Base-by-base conservation (phyloP, 768 basidiomycete genomes). In the Collybiopsis confluens region DNA sequence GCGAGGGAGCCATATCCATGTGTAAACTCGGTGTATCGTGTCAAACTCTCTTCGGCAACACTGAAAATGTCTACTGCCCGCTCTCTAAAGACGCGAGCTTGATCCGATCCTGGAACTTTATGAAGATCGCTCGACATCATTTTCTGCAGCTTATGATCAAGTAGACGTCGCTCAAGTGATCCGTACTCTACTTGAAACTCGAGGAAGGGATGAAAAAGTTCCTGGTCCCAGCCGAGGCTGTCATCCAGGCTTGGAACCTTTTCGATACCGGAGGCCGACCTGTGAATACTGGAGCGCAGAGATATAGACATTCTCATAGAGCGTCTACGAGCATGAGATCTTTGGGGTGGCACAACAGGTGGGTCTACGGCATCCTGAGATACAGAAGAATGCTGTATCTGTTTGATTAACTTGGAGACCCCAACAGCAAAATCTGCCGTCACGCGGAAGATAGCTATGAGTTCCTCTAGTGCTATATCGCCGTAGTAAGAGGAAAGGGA, bases 201-300 rank as follows among this genome's bases (percentile, higher is more conserved):
- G 23, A 96, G 77, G 72, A 98, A 98, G 2, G 96, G 92, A 64
- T 95, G 93, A 65, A 94, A 97, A 15, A 99, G 73, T 47, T 88
- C 86, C 52, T 86, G 86, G 62, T 98, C 93, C 97, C 97, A 98
- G 54, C 86, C 85, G 59, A 80, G 65, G 27, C 67, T 69, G 42
- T 78, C 75, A 18, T 62, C 50, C 11, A 63, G 44, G 54, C 62
- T 35, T 21, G 63, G 36, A 37, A 63, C 54, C 36, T 65, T 69
- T 11, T 61, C 28, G 2, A 21, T 38, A 40, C 62, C 61, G 1
- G 72, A 63, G 4, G 69, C 50, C 15, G 64, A 60, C 16, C 70
- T 64, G 48, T 66, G 62, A 54, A 70, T 68, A 36, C 70, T 72
- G 30, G 79, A 69, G 21, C 82, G 74, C 70, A 78, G 77, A 16